Evolutionary conservation across 2,329 filamentous ascomycete genomes (phyloP), one percentile per base, ranked within the genome.

Genomic region (Pseudophaeomoniella oleicola): DNA sequence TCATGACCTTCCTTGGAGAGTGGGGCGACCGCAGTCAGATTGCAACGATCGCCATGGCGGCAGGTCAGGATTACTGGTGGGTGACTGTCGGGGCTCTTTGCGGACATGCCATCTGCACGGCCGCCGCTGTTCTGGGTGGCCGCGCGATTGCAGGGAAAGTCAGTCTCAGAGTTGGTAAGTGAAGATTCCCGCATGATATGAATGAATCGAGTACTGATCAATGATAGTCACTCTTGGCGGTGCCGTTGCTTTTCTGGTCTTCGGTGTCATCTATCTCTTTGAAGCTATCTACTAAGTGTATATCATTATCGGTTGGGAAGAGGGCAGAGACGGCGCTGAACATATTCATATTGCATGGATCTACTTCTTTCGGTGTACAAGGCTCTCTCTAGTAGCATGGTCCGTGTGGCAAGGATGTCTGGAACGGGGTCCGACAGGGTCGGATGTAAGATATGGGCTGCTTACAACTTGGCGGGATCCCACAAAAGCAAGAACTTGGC

Each of bases 1-100:
- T 92, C 49, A 98, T 98, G 90, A 98, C 90, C 2, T 98, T 98
- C 62, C 64, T 98, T 18, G 90, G 90, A 30, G 90, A 98, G 58
- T 98, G 90, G 90, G 90, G 90, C 39, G 90, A 98, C 53, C 77
- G 90, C 47, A 93, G 84, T 55, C 90, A 98, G 63, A 96, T 98
- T 51, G 90, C 90, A 15, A 98, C 90, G 0, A 93, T 98, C 53
- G 90, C 90, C 37, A 98, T 98, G 90, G 90, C 90, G 35, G 88
- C 90, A 19, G 90, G 90, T 14, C 84, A 93, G 58, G 90, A 98
- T 56, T 98, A 96, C 59, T 96, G 88, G 88, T 94, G 86, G 82
- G 90, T 98, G 22, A 94, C 86, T 3, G 67, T 86, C 33, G 90
- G 90, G 40, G 88, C 90, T 2, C 74, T 90, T 22, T 68, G 74